Evolutionary conservation across 1,284 basidiomycete genomes (phyloP), one percentile per base, ranked within the genome.

Genomic region (Vanrija pseudolonga): DNA sequence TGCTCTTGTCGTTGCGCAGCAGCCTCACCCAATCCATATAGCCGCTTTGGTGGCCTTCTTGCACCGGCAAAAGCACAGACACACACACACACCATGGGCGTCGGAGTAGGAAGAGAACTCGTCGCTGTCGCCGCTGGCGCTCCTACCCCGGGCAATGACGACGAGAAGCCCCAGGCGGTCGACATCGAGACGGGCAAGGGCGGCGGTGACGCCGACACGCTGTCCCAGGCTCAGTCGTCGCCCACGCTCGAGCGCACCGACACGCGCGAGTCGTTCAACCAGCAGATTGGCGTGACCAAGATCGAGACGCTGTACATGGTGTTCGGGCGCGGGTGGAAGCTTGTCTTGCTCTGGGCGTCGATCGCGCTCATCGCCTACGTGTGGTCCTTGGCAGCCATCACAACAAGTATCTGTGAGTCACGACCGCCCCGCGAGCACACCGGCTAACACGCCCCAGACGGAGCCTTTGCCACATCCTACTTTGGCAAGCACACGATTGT

Each of bases 401-500:
- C 69, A 15, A 68, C 66, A n/a, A 55, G 54, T 44, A 53, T 59
- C 45, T 63, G 60, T 63, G 26, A 55, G 58, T 60, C n/a, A n/a
- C n/a, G n/a, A 26, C 26, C 14, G 7, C 15, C 24, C 46, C 46
- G 28, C 2, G 2, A 32, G 12, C 32, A 9, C n/a, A 18, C 39
- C 8, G 19, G n/a, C n/a, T 40, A 19, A 18, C 19, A 20, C 39
- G n/a, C 17, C n/a, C 26, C 37, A 62, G 61, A 63, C 49, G 43
- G 43, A 9, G 55, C 66, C 1, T 73, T 76, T 38, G 72, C 72
- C 19, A 74, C 73, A 1, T 73, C 71, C 9, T 61, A 65, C 2
- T 76, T 63, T 50, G 64, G 66, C 9, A 61, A 67, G 52, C 74
- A 76, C 60, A 67, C 74, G 5, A 47, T 73, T 24, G 57, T 74